Base-by-base conservation (phyloP, 352 stramenopile species). In the Lagenidium giganteum region DNA sequence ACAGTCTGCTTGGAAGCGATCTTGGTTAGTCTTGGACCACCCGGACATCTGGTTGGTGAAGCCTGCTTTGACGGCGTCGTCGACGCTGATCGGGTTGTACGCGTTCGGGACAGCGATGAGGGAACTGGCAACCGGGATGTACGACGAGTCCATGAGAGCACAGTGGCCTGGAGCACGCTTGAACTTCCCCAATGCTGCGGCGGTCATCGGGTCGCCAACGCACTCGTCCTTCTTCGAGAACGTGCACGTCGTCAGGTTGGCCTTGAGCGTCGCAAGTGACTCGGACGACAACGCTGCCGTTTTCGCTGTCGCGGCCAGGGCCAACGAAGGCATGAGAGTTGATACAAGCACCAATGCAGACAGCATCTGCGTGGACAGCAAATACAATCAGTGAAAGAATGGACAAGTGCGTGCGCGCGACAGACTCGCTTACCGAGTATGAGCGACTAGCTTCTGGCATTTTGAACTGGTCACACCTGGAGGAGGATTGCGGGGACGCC, bases 11-110 rank as follows among this genome's bases (percentile, higher is more conserved):
- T 85, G 21, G 39, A 85, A 85, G 34, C 76, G 66, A 28, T 71
- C 62, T 23, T 65, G 72, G 47, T 81, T 83, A 6, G 45, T 34
- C 25, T 58, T 54, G 11, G 54, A 65, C 72, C 72, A 85, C 47
- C 77, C 64, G 17, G 72, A 79, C 38, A 85, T 83, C 39, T 77
- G 75, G 51, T 83, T 85, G 30, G 50, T 57, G 27, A 77, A 72
- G 24, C 69, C 69, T 0, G 47, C 54, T 28, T 59, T 53, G 33
- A 79, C 66, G 4, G 69, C 72, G 37, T 66, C 64, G 43, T 75
- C 47, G 8, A 65, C 65, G 14, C 56, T 78, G 24, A 56, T 81
- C 8, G 72, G 72, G 17, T 65, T 57, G 50, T 85, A 85, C 18
- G 58, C 61, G 24, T 79, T 81, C n/a, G 72, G 72, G 22, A 69